A percentile compares a stretch with the other conserved stretches of the same genome.
These are phyloP conservation scores for Meyerozyma elateridarum DNA, from an alignment of 1,139 yeast genomes.

Conservation along the genomic window DNA sequence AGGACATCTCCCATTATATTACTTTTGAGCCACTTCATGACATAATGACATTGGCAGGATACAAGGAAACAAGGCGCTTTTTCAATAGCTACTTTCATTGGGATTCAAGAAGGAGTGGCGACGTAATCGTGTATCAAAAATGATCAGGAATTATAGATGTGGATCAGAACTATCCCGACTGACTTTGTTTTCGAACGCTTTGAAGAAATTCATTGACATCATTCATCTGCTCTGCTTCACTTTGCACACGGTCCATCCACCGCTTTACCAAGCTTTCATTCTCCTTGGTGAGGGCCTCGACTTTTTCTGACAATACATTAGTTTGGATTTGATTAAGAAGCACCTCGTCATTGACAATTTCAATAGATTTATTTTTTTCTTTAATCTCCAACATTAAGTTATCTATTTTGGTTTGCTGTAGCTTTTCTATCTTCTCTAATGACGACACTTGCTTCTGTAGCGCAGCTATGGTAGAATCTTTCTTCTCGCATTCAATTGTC, in stretches of 20 bases:
- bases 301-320: conserved; percentile 50
- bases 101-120: conserved; percentile 79
- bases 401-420: conserved; percentile 27
- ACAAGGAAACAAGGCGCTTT: conserved; percentile 47
- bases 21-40: conserved; percentile 63
- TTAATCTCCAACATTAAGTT: conserved; percentile 41
- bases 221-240: conserved; percentile 58
- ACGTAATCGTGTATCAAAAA: conserved; percentile 45
- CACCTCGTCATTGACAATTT: conserved; percentile 65
- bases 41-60: conserved; percentile 31
- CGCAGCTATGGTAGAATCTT: conserved; percentile 12
- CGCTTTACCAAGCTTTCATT: conserved; percentile 51
- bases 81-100: conserved; percentile 86
- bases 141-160: neutral
- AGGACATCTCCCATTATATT: conserved; percentile 46
- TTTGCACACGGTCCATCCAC: conserved; percentile 55
- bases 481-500: conserved; percentile 21
- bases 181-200: conserved; percentile 8
- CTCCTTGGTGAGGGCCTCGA: conserved; percentile 39
- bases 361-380: conserved; percentile 55
- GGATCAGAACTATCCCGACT: no score
- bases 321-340: conserved; percentile 67
- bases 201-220: conserved; percentile 45
- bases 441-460: conserved; percentile 11
- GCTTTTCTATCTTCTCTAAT: conserved; percentile 19